phyloP scores from a whole-genome alignment of 2,329 filamentous ascomycete genomes.

The Trichoderma hamatum region DNA sequence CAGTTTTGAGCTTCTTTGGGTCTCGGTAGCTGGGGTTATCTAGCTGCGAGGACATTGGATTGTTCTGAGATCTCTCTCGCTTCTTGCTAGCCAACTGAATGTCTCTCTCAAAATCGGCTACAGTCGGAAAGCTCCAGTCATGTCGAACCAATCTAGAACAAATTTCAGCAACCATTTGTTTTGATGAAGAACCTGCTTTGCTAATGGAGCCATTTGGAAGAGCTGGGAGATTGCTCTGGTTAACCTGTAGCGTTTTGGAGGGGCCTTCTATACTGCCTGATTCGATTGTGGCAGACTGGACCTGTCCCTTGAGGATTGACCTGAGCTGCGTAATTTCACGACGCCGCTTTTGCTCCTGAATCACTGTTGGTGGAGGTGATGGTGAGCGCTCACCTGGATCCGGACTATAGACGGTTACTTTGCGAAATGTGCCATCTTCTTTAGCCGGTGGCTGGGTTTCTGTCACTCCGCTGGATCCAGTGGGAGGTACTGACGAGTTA shows the following conservation, averaged over 20 bases:
- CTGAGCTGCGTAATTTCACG: slow-evolving; percentile 37
- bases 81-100: slow-evolving; percentile 14
- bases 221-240: slow-evolving; percentile 35
- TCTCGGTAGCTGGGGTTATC: slow-evolving; percentile 8
- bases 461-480: neutral
- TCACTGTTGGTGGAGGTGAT: slow-evolving; percentile 38
- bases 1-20: slow-evolving; percentile 23
- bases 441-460: neutral
- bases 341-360: slow-evolving; percentile 43
- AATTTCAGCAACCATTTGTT: slow-evolving; percentile 37
- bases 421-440: slow-evolving; percentile 32
- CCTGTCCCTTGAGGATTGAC: slow-evolving; percentile 41
- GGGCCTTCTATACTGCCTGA: neutral
- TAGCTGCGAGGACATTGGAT: neutral
- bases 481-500: neutral
- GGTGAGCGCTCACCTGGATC: slow-evolving; percentile 31
- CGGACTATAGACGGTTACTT: slow-evolving; percentile 42
- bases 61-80: neutral
- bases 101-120: slow-evolving; percentile 35
- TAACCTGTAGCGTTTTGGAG: slow-evolving; percentile 9
- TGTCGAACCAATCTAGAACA: slow-evolving; percentile 33
- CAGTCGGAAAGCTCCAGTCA: slow-evolving; percentile 31
- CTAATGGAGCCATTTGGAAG: slow-evolving; percentile 28
- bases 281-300: neutral
- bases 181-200: slow-evolving; percentile 23